A percentile compares a stretch with the other conserved stretches of the same genome.
Conservation (phyloP, 2,329 filamentous ascomycete genomes). For the Fusarium sacchari region DNA sequence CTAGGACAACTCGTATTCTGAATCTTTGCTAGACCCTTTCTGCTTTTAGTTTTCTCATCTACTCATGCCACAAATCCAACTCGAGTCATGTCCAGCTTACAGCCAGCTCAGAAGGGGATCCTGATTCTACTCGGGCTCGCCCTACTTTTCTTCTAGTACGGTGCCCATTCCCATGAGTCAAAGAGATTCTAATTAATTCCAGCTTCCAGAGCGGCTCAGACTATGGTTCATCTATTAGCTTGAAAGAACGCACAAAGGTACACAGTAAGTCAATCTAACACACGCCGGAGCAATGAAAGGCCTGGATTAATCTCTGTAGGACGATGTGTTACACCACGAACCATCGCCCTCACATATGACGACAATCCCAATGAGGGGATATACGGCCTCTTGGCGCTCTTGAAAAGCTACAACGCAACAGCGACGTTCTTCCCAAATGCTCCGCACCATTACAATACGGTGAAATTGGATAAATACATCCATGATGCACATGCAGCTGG, state of each 20-base stretch:
- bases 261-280: background rate
- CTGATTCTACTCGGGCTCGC: background rate
- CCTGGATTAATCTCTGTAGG: background rate
- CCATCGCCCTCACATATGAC: background rate
- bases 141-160: background rate
- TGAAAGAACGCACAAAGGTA: background rate
- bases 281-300: fast-evolving
- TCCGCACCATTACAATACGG: background rate
- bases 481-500: background rate
- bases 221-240: background rate
- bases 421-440: background rate
- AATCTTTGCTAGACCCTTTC: background rate
- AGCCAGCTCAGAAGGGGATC: background rate
- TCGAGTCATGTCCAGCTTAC: background rate
- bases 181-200: fast-evolving
- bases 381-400: background rate
- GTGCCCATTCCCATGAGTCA: fast-evolving
- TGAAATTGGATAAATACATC: background rate
- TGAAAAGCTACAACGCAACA: background rate
- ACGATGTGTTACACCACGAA: background rate
- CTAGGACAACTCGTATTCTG: background rate
- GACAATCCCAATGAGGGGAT: background rate
- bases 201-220: background rate
- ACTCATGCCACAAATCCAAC: background rate
- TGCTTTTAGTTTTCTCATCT: background rate